Conservation (phyloP, 371 early-diverging fungal genomes). For the Chytridiales sp. region DNA sequence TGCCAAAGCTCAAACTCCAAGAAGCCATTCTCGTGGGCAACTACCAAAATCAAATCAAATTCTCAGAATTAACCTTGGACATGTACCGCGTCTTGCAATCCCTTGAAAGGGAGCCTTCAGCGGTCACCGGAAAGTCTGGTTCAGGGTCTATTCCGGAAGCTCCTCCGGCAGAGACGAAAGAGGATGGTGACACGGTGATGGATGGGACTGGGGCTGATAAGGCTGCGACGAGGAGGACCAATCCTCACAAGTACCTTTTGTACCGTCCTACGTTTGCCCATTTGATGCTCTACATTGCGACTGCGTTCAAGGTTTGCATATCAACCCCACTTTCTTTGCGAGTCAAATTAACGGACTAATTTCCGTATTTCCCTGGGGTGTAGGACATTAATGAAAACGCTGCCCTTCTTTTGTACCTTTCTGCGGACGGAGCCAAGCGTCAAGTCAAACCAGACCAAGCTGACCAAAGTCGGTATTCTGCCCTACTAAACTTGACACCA, state of each 20-base stretch:
- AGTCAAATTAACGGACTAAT: not conserved
- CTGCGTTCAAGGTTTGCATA: constrained; percentile 75
- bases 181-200: constrained; percentile 19
- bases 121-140: constrained; percentile 6
- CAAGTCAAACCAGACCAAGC: constrained; percentile 30
- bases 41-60: constrained; percentile 89
- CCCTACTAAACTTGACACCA: constrained; percentile 1
- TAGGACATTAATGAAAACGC: constrained; percentile 80
- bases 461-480: constrained; percentile 19
- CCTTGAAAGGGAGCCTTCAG: constrained; percentile 71
- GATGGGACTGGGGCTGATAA: constrained; percentile 19
- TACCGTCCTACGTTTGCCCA: constrained; percentile 87
- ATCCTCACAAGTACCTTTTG: constrained; percentile 93
- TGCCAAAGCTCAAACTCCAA: constrained; percentile 59
- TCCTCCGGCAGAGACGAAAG: constrained; percentile 8
- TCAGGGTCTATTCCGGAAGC: constrained; percentile 8
- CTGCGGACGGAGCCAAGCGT: constrained; percentile 78
- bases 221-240: constrained; percentile 42
- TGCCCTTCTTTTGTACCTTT: constrained; percentile 82
- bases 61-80: constrained; percentile 92
- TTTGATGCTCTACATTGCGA: constrained; percentile 81
- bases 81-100: constrained; percentile 94
- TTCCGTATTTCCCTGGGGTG: constrained; percentile 6
- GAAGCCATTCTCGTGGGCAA: constrained; percentile 94
- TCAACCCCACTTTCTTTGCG: not conserved